phyloP scores from a whole-genome alignment of 768 basidiomycete species.

The Naganishia randhawae region DNA sequence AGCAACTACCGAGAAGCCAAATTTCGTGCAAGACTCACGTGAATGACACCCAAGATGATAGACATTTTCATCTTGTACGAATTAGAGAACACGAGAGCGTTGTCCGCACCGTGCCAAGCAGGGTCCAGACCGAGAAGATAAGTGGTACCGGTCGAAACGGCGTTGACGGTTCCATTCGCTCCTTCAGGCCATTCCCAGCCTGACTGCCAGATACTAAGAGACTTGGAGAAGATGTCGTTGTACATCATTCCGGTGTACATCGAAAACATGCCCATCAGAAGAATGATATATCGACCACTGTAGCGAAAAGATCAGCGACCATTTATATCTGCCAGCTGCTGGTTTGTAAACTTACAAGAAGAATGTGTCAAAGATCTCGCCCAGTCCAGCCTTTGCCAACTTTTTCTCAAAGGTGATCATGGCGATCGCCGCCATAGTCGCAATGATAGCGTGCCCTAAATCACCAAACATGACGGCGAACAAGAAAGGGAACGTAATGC shows the following conservation, averaged over 20 bases:
- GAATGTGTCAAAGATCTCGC: constrained; percentile 82
- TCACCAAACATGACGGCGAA: constrained; percentile 99
- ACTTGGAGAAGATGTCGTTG: constrained; percentile 97
- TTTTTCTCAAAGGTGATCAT: constrained; percentile 86
- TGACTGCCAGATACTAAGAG: constrained; percentile 78
- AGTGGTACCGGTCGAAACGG: constrained; percentile 61
- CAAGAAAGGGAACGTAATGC: constrained; percentile 87
- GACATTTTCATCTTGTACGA: constrained; percentile 99
- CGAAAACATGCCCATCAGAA: constrained; percentile 96
- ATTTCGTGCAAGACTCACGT: constrained; percentile 60
- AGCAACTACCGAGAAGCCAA: background rate
- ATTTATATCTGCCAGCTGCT: background rate
- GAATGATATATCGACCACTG: constrained; percentile 88
- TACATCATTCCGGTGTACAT: constrained; percentile 96
- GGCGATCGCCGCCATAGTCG: constrained; percentile 67
- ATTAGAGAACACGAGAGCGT: constrained; percentile 87
- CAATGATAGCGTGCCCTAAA: constrained; percentile 88
- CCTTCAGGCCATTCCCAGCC: constrained; percentile 76
- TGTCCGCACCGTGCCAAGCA: constrained; percentile 89
- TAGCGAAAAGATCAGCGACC: constrained; percentile 11
- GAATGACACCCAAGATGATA: constrained; percentile 88
- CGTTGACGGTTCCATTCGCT: constrained; percentile 56
- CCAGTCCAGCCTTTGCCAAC: constrained; percentile 67
- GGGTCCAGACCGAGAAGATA: constrained; percentile 95
- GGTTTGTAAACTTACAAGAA: constrained; percentile 68